Conservation (phyloP, 23 red algal species). For the Chondrus crispus region DNA sequence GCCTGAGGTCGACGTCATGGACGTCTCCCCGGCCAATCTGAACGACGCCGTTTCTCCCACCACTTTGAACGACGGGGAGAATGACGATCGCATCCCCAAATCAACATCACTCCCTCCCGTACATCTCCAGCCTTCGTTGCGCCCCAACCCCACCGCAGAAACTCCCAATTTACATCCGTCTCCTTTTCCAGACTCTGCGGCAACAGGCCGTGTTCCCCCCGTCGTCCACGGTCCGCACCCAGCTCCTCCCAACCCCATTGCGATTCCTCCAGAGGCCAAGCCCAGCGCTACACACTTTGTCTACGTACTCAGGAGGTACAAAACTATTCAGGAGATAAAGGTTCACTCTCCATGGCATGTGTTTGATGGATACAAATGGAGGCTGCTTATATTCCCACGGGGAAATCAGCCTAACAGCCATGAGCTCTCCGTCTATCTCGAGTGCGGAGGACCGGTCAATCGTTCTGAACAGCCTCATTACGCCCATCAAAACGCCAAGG, state of each 20-base stretch:
- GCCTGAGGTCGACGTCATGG: too few relatives aligned
- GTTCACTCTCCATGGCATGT: slow-evolving; percentile 78
- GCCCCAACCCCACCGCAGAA: too few relatives aligned
- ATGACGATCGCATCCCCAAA: background rate
- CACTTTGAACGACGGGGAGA: background rate
- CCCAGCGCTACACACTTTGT: slow-evolving; percentile 17
- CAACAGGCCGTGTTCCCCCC: background rate
- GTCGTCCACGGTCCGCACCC: background rate
- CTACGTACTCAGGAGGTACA: slow-evolving; percentile 26
- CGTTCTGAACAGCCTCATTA: background rate
- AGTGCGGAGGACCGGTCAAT: slow-evolving; percentile 80
- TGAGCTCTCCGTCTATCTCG: slow-evolving; percentile 81
- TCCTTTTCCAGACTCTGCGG: background rate
- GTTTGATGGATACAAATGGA: slow-evolving; percentile 82
- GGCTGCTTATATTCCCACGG: slow-evolving; percentile 91
- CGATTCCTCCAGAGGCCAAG: background rate
- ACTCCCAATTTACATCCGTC: too few relatives aligned
- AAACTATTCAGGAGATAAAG: slow-evolving; percentile 33
- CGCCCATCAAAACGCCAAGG: background rate
- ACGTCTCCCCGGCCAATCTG: too few relatives aligned
- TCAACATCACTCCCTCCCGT: too few relatives aligned
- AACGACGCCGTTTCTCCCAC: background rate
- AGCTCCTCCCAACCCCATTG: background rate
- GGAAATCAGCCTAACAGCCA: slow-evolving; percentile 67
- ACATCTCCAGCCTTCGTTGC: too few relatives aligned